These are phyloP conservation scores for Beauveria brongniartii DNA, from an alignment of 2,329 filamentous ascomycete species.

Conservation along the genomic window DNA sequence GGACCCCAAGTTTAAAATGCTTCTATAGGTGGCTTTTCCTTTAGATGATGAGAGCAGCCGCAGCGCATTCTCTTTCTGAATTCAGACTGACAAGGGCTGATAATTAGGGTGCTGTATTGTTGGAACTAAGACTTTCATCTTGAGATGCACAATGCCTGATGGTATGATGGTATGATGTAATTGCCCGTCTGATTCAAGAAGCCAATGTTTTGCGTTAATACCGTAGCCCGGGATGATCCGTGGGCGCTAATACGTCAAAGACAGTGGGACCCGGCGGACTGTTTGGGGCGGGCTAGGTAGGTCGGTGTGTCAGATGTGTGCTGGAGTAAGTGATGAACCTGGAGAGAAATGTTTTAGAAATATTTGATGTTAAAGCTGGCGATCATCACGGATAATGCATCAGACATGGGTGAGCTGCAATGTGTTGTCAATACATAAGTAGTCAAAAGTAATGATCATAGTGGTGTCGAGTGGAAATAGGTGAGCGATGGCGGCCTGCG, in stretches of 20 bases:
- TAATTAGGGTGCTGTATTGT: no score
- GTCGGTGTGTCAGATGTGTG: not conserved
- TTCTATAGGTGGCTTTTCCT: constrained; percentile 35
- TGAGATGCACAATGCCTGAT: no score
- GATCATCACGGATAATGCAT: not conserved
- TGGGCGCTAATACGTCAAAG: not conserved
- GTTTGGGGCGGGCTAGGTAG: not conserved
- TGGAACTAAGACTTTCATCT: no score
- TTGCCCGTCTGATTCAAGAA: not conserved
- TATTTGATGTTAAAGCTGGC: no score
- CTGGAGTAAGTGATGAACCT: not conserved
- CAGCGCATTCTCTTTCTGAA: no score
- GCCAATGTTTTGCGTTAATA: not conserved
- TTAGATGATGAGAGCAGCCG: not conserved
- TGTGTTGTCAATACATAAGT: not conserved
- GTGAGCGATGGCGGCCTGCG: no score
- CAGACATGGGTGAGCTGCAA: not conserved
- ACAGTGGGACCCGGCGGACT: not conserved
- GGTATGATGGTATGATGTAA: no score
- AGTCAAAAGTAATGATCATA: not conserved
- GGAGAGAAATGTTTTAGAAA: not conserved
- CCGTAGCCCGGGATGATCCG: not conserved
- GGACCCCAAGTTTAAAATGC: constrained; percentile 53
- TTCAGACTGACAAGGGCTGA: no score
- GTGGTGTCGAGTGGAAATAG: not conserved